Evolutionary conservation across 306 rosid genomes (phyloP), one percentile per base, ranked within the genome.

Genomic region (Quercus gilva): DNA sequence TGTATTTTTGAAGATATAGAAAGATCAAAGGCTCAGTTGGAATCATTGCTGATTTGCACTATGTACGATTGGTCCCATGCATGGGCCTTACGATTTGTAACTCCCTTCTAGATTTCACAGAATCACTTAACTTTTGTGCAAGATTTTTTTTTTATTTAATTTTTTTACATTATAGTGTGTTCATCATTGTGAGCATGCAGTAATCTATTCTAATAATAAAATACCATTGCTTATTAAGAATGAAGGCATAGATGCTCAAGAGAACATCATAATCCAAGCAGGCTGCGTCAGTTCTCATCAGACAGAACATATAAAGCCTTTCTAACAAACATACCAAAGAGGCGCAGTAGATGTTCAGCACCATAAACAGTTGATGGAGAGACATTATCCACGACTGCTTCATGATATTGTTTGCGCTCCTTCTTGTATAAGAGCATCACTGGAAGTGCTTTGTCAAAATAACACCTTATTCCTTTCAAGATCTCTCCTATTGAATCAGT

Each of bases 311-410:
- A 18, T 37, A 15, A 31, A 76, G 63, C 14, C 74, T 76, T 60
- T 21, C 73, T n/a, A 69, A 12, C 26, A 56, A 63, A 31, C 92
- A 76, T 91, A 95, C 99, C 99, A 83, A 95, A 95, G 70, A 95
- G 97, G 80, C 98, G 96, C 58, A 95, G 77, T 78, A 95, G 82
- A 90, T 95, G 99, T 84, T 95, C 99, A 25, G 98, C 99, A 53
- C 99, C 99, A 56, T 95, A 95, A 75, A 93, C 79, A 65, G 92
- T 82, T 43, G 98, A 93, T 1, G 99, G 97, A 67, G 99, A 90
- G 76, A 87, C 85, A 73, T 86, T 84, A 81, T 88, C 94, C 4
- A 55, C 73, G 41, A 95, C 76, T 28, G 80, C 74, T 69, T 92
- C 96, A 60, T 76, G 85, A 80, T 87, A 92, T 78, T 93, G 99